A percentile compares a stretch with the other conserved stretches of the same genome.
phyloP scores from a whole-genome alignment of 441 rosid genomes.

The Kokia cookei region DNA sequence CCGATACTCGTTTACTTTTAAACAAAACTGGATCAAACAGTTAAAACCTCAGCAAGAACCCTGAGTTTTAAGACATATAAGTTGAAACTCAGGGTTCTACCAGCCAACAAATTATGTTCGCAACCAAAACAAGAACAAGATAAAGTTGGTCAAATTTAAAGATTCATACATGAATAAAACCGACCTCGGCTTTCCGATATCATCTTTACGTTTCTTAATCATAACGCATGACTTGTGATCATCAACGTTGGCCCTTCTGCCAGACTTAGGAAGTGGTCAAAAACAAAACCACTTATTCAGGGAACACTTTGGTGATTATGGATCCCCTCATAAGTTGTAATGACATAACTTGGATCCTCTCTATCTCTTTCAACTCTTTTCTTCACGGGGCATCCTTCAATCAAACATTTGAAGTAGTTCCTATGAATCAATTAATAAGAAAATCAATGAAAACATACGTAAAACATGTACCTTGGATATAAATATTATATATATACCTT shows the following conservation, averaged over 20 bases:
- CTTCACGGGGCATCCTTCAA: conserved; percentile 74
- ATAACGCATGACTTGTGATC: background rate
- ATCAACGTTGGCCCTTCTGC: background rate
- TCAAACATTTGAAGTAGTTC: conserved; percentile 76
- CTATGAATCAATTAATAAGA: conserved; percentile 28
- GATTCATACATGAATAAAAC: background rate
- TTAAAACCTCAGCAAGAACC: background rate
- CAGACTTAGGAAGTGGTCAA: background rate
- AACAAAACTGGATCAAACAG: background rate
- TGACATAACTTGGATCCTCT: conserved; percentile 68
- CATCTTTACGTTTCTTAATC: background rate
- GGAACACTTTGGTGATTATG: conserved; percentile 36
- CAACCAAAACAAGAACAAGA: background rate
- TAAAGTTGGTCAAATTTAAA: background rate
- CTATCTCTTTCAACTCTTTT: conserved; percentile 85
- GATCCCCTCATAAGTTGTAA: conserved; percentile 76
- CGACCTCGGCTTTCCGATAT: background rate
- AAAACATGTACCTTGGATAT: background rate
- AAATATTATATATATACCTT: conserved; percentile 36
- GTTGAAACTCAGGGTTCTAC: background rate
- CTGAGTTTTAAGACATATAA: background rate
- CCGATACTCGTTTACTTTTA: background rate
- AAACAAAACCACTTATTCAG: background rate
- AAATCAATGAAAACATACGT: background rate
- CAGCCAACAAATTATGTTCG: background rate